A percentile compares a stretch with the other conserved stretches of the same genome.
Evolutionary conservation across 768 basidiomycete species (phyloP).

Genomic region (Panaeolus papilionaceus): DNA sequence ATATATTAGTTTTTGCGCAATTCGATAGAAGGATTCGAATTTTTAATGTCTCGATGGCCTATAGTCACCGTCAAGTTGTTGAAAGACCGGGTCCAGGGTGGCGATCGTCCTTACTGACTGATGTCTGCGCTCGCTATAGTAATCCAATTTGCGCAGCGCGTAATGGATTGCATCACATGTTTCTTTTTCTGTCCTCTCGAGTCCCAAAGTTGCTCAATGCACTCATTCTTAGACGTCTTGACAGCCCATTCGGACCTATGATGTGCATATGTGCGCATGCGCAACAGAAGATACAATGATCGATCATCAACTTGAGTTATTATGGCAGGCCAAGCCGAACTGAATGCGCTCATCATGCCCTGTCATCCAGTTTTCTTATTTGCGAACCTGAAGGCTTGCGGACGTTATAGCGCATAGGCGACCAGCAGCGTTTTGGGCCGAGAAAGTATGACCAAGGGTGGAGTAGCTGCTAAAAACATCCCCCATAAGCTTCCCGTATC

Average conservation of each 20-base stretch:
- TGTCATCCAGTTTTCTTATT: not conserved
- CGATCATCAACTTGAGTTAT: not conserved
- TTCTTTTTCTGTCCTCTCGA: not conserved
- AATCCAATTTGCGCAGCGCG: not conserved
- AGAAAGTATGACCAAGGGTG: not conserved
- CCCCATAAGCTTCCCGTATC: not conserved
- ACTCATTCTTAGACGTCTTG: not conserved
- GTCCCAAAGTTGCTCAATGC: not conserved
- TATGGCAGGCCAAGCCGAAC: too few species aligned
- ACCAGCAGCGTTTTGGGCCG: not conserved
- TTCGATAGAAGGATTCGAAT: not conserved
- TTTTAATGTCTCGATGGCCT: conserved; percentile 4
- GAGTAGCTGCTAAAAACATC: conserved; percentile 2
- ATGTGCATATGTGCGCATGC: conserved; percentile 7
- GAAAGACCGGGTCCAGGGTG: conserved; percentile 5
- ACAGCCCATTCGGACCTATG: not conserved
- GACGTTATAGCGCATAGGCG: not conserved
- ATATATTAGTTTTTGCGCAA: not conserved
- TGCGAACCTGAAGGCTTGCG: conserved; percentile 1
- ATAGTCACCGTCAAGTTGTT: not conserved
- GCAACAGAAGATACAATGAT: not conserved
- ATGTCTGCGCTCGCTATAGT: too few species aligned
- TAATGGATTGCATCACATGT: conserved; percentile 4
- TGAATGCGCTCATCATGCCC: not conserved
- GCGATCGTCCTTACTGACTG: not conserved